These are phyloP conservation scores for Rhinocladiella similis DNA, from an alignment of 2,329 filamentous ascomycete genomes.

Conservation along the genomic window DNA sequence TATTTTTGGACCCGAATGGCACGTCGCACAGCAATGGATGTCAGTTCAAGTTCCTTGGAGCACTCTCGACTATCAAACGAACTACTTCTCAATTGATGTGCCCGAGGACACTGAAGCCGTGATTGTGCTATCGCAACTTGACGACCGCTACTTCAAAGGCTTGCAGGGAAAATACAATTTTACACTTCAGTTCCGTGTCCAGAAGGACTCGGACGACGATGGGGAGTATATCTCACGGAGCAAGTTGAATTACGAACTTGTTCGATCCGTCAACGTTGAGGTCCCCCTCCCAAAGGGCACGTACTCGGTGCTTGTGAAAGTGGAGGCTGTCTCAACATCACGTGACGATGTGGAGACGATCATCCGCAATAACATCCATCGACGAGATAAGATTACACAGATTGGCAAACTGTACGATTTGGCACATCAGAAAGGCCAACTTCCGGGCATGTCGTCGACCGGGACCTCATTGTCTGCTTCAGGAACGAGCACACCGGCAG, in stretches of 20 bases:
- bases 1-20: constrained; percentile 62
- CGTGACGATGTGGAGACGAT: constrained; percentile 55
- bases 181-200: constrained; percentile 59
- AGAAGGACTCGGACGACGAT: constrained; percentile 54
- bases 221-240: constrained; percentile 60
- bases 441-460: constrained; percentile 9
- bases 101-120: constrained; percentile 55
- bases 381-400: constrained; percentile 68
- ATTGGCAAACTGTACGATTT: constrained; percentile 49
- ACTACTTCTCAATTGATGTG: constrained; percentile 58
- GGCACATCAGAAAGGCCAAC: constrained; percentile 45
- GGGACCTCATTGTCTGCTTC: constrained; percentile 2
- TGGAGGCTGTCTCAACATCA: constrained; percentile 63
- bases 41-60: constrained; percentile 62
- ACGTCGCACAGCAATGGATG: constrained; percentile 62
- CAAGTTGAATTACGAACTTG: constrained; percentile 61
- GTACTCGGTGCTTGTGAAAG: constrained; percentile 74
- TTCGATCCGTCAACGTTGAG: constrained; percentile 74
- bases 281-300: constrained; percentile 71
- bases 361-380: constrained; percentile 64
- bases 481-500: constrained; percentile 26
- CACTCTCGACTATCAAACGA: constrained; percentile 58
- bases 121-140: constrained; percentile 60
- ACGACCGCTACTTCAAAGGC: constrained; percentile 60
- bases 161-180: constrained; percentile 60